Evolutionary conservation across 140 eudicot species (phyloP), one percentile per base, ranked within the genome.

Genomic region (Oenanthe javanica): DNA sequence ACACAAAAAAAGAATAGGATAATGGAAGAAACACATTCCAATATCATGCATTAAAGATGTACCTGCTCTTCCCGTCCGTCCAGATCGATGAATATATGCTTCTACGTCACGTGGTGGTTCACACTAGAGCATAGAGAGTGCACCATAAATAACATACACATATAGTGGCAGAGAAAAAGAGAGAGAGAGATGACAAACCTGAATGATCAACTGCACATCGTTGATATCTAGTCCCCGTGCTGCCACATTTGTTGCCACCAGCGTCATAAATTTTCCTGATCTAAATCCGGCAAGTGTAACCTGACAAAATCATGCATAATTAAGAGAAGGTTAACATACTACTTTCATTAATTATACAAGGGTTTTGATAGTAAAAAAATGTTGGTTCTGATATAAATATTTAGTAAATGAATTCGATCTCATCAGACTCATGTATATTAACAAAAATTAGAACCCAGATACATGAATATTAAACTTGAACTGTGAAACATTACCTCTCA

Each of bases 11-110:
- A 0, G 46, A 83, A 16, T 59, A 27, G 45, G 36, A 23, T 45
- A 59, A 69, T 18, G 25, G 14, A 48, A 4, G 1, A 27, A 76
- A 71, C 48, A 78, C 14, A n/a, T 2, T 21, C 36, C 75, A 27
- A 23, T 10, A 82, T 54, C 48, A 4, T 21, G 21, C 21, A 57
- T 14, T 81, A 47, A 12, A 12, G 10, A 49, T 23, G 25, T 72
- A 91, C 98, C 98, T 75, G 99, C 99, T 84, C 97, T 89, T 46
- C 99, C 99, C 48, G 97, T 92, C 82, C 99, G 87, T 19, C 99
- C 99, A 55, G 97, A 95, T 55, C 97, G 86, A 76, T 95, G 99
- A 81, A 95, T 95, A 57, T 95, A 95, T 54, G 94, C 99, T 82
- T 95, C 99, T 10, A 92, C 99, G 79, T 92, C 99, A 75, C 97